Base-by-base conservation (phyloP, 352 stramenopile species). In the Chrysophaeum taylorii region DNA sequence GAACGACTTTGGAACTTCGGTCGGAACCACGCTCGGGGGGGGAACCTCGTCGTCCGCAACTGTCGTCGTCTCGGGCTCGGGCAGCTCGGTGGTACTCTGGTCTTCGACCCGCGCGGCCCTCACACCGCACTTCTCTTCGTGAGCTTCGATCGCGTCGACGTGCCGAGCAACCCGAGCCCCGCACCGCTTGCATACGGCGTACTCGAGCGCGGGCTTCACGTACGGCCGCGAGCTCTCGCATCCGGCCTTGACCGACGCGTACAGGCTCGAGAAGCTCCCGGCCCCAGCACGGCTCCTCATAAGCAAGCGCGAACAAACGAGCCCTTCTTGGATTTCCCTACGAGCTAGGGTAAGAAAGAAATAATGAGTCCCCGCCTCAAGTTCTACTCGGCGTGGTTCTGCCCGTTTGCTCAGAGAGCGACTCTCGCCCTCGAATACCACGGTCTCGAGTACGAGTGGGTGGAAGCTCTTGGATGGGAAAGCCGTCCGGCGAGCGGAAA, bases 401-500 rank as follows among this genome's bases (percentile, higher is more conserved):
- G 79, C 70, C 79, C 81, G 5, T 87, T 83, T 69, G 81, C 81
- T 21, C 81, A 87, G 69, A 70, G 81, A 25, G 77, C 78, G 15
- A 85, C 81, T 1, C 70, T 85, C 33, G 81, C 81, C 31, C 61
- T 87, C 31, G 79, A 84, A 62, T 80, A 87, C 76, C 81, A 87
- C 70, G 25, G 53, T 4, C 68, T 87, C 0, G 73, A 81, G 12
- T 85, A 87, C 48, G 75, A 84, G 68, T 86, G 81, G 81, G 73
- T 82, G 5, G 78, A 79, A 68, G 74, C 77, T 0, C 33, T 83
- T 45, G 81, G 81, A 42, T 86, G 81, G 81, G 78, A 85, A 61
- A 76, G 81, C 69, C 70, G 76, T 62, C 39, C 69, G 18, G 79
- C 57, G 57, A 27, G 33, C 5, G 57, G 57, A 5, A 18, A 85